A percentile compares a stretch with the other conserved stretches of the same genome.
Evolutionary conservation across 202 grass and related monocot species (phyloP).

Genomic region (Elaeis oleifera): DNA sequence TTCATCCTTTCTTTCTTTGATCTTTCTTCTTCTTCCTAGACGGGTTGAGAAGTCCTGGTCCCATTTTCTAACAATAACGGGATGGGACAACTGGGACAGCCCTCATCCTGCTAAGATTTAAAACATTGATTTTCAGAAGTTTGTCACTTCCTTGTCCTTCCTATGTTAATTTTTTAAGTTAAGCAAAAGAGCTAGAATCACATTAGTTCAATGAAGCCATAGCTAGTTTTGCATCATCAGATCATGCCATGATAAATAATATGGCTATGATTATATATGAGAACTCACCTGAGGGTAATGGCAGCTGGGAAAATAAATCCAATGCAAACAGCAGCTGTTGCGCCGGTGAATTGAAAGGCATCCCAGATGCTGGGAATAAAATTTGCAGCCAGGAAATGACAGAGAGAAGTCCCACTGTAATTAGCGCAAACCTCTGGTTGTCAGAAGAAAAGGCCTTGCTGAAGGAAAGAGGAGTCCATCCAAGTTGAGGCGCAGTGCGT

Average conservation of each 20-base stretch:
- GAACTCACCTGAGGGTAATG: conserved; percentile 61
- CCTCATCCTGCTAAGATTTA: no score
- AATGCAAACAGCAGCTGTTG: conserved; percentile 94
- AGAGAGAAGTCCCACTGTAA: conserved; percentile 52
- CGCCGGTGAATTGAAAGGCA: conserved; percentile 90
- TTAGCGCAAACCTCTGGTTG: conserved; percentile 54
- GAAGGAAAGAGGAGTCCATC: conserved; percentile 77
- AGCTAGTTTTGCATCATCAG: background rate
- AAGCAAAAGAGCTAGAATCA: background rate
- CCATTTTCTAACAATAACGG: no score
- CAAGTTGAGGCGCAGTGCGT: conserved; percentile 81
- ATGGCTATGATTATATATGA: background rate
- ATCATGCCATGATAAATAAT: background rate
- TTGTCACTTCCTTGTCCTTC: no score
- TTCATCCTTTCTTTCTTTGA: no score
- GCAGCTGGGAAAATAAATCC: conserved; percentile 88
- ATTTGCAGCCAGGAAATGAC: conserved; percentile 66
- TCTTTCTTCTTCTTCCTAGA: no score
- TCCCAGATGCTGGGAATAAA: conserved; percentile 98
- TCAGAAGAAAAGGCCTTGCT: conserved; percentile 43
- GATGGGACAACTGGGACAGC: no score
- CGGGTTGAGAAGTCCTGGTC: no score
- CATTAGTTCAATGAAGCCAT: background rate
- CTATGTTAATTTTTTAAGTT: background rate
- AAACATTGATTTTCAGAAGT: no score